Percentiles rank a stretch among this genome's conserved stretches.
Evolutionary conservation across 129 eudicot species (phyloP).

Genomic region (Escallonia herrerae): DNA sequence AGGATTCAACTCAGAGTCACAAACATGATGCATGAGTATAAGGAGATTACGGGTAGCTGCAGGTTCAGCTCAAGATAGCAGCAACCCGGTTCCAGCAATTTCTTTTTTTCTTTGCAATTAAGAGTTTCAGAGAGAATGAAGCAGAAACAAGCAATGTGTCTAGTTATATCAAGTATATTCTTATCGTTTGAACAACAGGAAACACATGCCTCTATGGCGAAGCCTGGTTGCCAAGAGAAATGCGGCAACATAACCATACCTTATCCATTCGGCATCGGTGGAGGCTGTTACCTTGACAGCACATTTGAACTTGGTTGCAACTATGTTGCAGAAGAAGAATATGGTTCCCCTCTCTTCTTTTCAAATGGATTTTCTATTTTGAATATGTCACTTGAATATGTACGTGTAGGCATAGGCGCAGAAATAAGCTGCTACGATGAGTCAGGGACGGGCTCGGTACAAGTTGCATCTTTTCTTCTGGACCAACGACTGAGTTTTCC

Average conservation of each 20-base stretch:
- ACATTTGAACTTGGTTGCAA: not conserved
- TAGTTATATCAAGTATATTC: too few species aligned
- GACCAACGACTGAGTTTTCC: not conserved
- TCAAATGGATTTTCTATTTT: not conserved
- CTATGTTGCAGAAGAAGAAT: not conserved
- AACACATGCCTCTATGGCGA: not conserved
- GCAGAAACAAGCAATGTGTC: too few species aligned
- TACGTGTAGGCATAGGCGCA: not conserved
- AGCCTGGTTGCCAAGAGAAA: slow-evolving; percentile 10
- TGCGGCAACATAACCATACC: slow-evolving; percentile 1
- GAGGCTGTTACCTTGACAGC: not conserved
- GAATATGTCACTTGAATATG: not conserved
- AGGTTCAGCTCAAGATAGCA: too few species aligned
- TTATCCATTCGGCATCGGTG: slow-evolving; percentile 10
- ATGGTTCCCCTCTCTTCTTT: not conserved
- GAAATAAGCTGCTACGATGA: not conserved
- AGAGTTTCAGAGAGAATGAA: too few species aligned
- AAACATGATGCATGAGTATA: too few species aligned
- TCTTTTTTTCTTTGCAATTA: too few species aligned
- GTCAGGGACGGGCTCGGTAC: too few species aligned
- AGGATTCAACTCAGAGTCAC: too few species aligned
- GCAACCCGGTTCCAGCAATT: too few species aligned
- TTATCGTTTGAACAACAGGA: not conserved
- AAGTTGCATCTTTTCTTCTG: too few species aligned
- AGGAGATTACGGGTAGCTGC: too few species aligned